Conservation (phyloP, 1,139 yeast genomes). For the Sporopachydermia cereana region DNA sequence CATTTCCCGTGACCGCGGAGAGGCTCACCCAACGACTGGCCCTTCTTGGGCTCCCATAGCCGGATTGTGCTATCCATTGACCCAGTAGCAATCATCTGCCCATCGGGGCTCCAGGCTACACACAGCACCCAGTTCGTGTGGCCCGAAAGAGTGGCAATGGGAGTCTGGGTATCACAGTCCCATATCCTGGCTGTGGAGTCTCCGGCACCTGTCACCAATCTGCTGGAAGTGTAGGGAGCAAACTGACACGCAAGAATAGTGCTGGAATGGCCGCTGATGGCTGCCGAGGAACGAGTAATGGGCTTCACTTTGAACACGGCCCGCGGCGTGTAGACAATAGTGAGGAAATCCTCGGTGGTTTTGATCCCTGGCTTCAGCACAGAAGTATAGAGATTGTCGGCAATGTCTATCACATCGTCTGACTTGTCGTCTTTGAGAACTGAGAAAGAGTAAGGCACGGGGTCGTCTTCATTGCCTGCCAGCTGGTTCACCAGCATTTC, state of each 20-base stretch:
- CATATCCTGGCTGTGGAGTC: constrained; percentile 95
- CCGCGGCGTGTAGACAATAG: constrained; percentile 85
- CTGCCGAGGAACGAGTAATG: constrained; percentile 82
- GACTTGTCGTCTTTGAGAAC: constrained; percentile 36
- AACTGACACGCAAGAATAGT: constrained; percentile 87
- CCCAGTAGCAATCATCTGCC: constrained; percentile 86
- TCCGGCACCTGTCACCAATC: constrained; percentile 94
- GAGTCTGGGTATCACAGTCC: constrained; percentile 96
- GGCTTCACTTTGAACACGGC: constrained; percentile 91
- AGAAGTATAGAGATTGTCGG: constrained; percentile 63
- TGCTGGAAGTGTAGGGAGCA: constrained; percentile 79
- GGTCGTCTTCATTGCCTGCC: constrained; percentile 45
- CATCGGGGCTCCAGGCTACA: constrained; percentile 92
- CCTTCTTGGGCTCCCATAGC: constrained; percentile 75
- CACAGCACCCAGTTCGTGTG: constrained; percentile 92
- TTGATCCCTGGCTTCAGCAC: constrained; percentile 77
- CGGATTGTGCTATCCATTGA: constrained; percentile 87
- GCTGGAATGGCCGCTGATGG: constrained; percentile 92
- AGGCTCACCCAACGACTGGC: constrained; percentile 63
- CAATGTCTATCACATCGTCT: constrained; percentile 53
- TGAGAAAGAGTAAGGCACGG: constrained; percentile 84
- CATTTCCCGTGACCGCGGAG: constrained; percentile 78
- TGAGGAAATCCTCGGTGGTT: constrained; percentile 87
- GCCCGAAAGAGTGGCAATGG: constrained; percentile 66
- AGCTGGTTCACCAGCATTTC: constrained; percentile 78